Percentiles rank a stretch among this genome's conserved stretches.
These are phyloP conservation scores for Lentithecium fluviatile DNA, from an alignment of 495 filamentous ascomycete genomes.

Conservation along the genomic window DNA sequence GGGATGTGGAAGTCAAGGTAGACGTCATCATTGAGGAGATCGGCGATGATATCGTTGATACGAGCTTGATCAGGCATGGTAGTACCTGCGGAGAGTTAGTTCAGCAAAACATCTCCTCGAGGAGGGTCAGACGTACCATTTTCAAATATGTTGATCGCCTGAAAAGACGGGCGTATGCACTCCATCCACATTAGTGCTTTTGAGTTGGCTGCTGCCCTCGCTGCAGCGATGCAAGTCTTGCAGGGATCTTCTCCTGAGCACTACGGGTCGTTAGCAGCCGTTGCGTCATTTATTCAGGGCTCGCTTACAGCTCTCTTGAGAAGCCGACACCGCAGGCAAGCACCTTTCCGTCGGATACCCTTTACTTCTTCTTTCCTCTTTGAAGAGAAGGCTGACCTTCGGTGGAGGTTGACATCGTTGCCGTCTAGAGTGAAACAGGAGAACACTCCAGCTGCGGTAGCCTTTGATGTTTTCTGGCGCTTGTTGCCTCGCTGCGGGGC, in stretches of 20 bases:
- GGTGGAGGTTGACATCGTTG: conserved; percentile 11
- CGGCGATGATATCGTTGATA: conserved; percentile 8
- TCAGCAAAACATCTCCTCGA: background rate
- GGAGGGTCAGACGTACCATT: conserved; percentile 1
- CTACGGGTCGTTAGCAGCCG: conserved; percentile 8
- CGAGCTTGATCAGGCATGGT: background rate
- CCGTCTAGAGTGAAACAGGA: conserved; percentile 17
- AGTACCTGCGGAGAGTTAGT: background rate
- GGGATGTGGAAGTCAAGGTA: conserved; percentile 27
- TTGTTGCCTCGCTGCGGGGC: background rate
- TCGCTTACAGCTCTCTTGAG: conserved; percentile 22
- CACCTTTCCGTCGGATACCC: conserved; percentile 8
- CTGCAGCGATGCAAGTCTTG: conserved; percentile 20
- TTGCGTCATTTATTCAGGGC: background rate
- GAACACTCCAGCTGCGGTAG: conserved; percentile 2
- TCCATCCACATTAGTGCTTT: conserved; percentile 26
- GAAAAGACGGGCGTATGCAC: conserved; percentile 19
- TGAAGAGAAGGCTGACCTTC: conserved; percentile 10
- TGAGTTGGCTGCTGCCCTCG: conserved; percentile 18
- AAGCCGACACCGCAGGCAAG: conserved; percentile 20
- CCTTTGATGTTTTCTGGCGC: background rate
- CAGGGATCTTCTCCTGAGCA: conserved; percentile 30
- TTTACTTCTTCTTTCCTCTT: conserved; percentile 17
- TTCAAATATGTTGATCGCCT: conserved; percentile 20
- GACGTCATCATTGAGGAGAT: conserved; percentile 26